Base-by-base conservation (phyloP, 345 rosid species). In the Syzygium aromaticum region DNA sequence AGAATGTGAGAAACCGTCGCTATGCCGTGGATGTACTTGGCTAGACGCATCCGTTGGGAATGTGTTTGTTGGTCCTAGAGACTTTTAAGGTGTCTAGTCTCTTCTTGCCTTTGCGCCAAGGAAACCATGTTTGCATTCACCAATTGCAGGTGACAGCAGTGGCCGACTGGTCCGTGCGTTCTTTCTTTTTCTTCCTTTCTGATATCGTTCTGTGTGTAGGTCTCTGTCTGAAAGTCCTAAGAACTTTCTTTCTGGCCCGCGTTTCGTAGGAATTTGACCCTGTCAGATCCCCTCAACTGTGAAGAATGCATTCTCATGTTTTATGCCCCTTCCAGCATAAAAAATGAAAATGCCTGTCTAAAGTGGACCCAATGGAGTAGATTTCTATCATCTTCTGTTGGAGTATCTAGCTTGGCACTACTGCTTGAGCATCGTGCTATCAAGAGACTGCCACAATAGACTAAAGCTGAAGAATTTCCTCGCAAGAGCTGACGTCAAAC, bases 31-130 rank as follows among this genome's bases (percentile, higher is more conserved):
- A 89, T 17, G 91, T 88, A 8, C 84, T 51, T 25, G 59, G 33
- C 57, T 53, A 52, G 56, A 57, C 84, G 90, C 88, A 57, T 88
- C 90, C 77, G 86, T 54, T 8, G 94, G 94, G n/a, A 92, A 92
- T 89, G 95, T 93, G 15, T 89, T 92, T 82, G 91, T 93, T 88
- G 95, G 93, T 93, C 96, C 95, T 6, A 90, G 96, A 86, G 94
- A 94, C 51, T 91, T 92, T 88, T 92, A 92, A 89, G 73, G 73
- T 12, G 38, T 61, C 8, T 59, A 2, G 67, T 59, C 67, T 27
- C 27, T 6, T 61, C 4, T 61, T 13, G 73, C 73, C 73, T n/a
- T n/a, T 13, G 33, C 28, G 33, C 38, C 38, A n/a, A 61, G 33
- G 67, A 11, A 27, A 33, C 73, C 73, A n/a, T 61, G 73, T n/a